Conservation (phyloP, 352 stramenopile genomes). For the Bremia lactucae region DNA sequence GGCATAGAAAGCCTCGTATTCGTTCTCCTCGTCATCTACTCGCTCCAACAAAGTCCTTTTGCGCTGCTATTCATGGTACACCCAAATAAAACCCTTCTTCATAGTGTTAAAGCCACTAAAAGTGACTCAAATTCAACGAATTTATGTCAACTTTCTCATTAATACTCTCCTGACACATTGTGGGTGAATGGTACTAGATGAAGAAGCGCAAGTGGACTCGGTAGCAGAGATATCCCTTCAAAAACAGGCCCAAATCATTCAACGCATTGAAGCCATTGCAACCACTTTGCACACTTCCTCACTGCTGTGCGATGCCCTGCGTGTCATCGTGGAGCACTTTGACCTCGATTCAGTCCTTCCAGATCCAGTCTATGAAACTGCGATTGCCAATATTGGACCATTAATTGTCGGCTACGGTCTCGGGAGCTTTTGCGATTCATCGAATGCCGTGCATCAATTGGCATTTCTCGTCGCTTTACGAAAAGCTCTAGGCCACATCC, state of each 20-base stretch:
- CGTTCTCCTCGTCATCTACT: background rate
- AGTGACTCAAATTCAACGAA: background rate
- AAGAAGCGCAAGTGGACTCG: slow-evolving; percentile 16
- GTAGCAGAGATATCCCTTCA: slow-evolving; percentile 18
- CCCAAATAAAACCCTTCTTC: background rate
- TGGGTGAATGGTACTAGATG: slow-evolving; percentile 1
- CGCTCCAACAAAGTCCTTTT: background rate
- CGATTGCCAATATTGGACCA: background rate
- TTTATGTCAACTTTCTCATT: no score
- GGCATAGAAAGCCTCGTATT: slow-evolving; percentile 10
- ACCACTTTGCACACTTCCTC: slow-evolving; percentile 18
- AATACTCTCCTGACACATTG: background rate
- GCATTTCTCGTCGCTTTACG: slow-evolving; percentile 44
- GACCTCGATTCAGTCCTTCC: slow-evolving; percentile 1
- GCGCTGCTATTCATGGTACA: slow-evolving; percentile 2
- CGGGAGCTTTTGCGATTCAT: slow-evolving; percentile 61
- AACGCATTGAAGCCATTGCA: slow-evolving; percentile 28
- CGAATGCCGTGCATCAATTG: slow-evolving; percentile 69
- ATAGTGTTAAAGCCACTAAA: background rate
- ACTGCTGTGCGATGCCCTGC: slow-evolving; percentile 21
- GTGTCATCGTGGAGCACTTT: slow-evolving; percentile 22
- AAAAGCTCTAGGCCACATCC: slow-evolving; percentile 9
- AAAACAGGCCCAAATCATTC: slow-evolving; percentile 30
- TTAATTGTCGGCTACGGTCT: slow-evolving; percentile 59
- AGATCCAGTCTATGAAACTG: slow-evolving; percentile 1